Conservation (phyloP, 306 rosid genomes). For the Sicyos edulis region DNA sequence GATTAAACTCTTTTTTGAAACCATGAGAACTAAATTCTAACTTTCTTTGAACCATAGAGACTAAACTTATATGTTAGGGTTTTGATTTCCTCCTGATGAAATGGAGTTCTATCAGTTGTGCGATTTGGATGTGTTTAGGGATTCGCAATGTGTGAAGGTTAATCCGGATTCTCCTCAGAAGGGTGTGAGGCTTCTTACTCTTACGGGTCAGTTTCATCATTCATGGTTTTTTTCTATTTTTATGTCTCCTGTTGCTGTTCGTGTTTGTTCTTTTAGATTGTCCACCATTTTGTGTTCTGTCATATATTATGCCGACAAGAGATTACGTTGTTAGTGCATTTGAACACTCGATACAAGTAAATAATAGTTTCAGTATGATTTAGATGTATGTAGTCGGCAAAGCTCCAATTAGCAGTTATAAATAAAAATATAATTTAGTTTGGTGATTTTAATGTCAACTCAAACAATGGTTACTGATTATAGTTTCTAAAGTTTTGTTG, state of each 20-base stretch:
- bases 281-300: not conserved
- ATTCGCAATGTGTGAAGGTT: conserved; percentile 73
- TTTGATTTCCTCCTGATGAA: not conserved
- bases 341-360: not conserved
- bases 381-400: not conserved
- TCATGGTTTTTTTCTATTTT: too few relatives aligned
- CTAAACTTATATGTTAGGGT: too few relatives aligned
- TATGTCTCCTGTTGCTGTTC: not conserved
- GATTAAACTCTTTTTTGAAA: too few relatives aligned
- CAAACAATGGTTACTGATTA: not conserved
- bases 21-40: too few relatives aligned
- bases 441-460: not conserved
- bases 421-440: too few relatives aligned
- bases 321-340: not conserved
- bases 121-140: conserved; percentile 48
- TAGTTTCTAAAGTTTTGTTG: not conserved
- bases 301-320: not conserved
- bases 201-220: conserved; percentile 60
- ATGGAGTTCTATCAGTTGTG: conserved; percentile 47
- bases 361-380: not conserved
- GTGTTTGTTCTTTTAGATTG: not conserved
- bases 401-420: too few relatives aligned
- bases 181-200: conserved; percentile 89
- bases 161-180: conserved; percentile 98
- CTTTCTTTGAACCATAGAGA: too few relatives aligned